A percentile compares a stretch with the other conserved stretches of the same genome.
phyloP scores from a whole-genome alignment of 441 rosid genomes.

The Corymbia calophylla region DNA sequence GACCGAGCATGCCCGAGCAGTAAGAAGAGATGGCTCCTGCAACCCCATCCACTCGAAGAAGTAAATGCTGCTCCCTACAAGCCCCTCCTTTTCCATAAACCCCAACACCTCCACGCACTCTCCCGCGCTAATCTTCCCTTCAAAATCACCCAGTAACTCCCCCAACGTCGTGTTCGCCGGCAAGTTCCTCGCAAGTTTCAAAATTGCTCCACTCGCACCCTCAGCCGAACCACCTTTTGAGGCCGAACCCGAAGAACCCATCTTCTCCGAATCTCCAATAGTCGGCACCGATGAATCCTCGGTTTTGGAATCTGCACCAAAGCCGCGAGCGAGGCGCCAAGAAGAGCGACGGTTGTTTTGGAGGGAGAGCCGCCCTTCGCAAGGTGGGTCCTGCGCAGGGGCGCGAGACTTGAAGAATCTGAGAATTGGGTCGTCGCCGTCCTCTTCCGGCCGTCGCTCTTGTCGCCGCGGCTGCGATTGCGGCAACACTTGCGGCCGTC shows the following conservation, averaged over 20 bases:
- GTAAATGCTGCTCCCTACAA: conserved; percentile 43
- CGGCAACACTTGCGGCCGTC: not conserved
- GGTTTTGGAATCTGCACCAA: conserved; percentile 12
- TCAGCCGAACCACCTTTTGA: conserved; percentile 3
- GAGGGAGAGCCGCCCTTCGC: conserved; percentile 41
- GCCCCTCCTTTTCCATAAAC: conserved; percentile 50
- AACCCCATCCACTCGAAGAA: conserved; percentile 83
- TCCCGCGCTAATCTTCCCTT: conserved; percentile 25
- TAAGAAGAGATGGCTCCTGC: conserved; percentile 61
- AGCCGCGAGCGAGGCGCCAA: conserved; percentile 50
- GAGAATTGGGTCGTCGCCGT: conserved; percentile 37
- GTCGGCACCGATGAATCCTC: not conserved
- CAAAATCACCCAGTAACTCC: conserved; percentile 39
- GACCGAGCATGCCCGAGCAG: conserved; percentile 61
- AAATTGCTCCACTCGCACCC: conserved; percentile 34
- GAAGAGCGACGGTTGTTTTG: conserved; percentile 58
- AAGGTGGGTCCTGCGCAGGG: conserved; percentile 36
- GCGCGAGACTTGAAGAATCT: conserved; percentile 61
- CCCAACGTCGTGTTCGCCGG: conserved; percentile 56
- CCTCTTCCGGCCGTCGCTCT: not conserved
- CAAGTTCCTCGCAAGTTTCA: conserved; percentile 39
- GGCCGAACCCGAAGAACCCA: conserved; percentile 6
- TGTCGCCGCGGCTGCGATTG: not conserved
- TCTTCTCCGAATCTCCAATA: conserved; percentile 5
- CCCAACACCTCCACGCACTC: conserved; percentile 53